These are phyloP conservation scores for Trapa bicornis DNA, from an alignment of 345 rosid species.

Conservation along the genomic window DNA sequence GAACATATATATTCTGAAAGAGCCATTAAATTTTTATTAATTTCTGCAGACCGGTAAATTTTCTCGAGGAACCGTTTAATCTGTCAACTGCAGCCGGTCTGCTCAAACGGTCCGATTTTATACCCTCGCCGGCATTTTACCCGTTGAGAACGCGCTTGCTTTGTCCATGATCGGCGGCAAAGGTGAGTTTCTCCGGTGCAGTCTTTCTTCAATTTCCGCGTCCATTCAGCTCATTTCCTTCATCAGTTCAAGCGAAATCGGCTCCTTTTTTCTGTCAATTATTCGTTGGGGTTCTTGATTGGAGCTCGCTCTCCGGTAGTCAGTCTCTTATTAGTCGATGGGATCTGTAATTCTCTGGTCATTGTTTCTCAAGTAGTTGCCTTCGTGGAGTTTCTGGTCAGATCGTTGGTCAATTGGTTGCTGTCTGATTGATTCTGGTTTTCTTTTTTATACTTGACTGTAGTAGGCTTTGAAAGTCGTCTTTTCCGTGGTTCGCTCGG, in stretches of 20 bases:
- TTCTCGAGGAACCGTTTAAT: no score
- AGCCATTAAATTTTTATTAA: no score
- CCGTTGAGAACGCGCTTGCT: neutral
- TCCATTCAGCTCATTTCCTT: no score
- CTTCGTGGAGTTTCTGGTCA: neutral
- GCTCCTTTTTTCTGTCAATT: no score
- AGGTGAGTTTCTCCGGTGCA: neutral
- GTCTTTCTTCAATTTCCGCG: neutral
- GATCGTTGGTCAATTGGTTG: neutral
- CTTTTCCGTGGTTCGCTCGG: neutral
- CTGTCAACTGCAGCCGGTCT: no score
- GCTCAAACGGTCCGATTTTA: neutral
- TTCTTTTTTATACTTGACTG: neutral
- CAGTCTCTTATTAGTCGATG: neutral
- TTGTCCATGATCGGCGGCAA: neutral
- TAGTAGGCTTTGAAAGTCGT: neutral
- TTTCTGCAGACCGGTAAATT: no score
- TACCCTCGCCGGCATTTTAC: neutral
- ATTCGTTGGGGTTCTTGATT: neutral
- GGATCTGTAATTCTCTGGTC: neutral
- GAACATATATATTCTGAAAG: no score
- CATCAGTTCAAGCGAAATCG: no score
- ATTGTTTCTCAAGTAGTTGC: neutral
- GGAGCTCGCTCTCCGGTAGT: neutral
- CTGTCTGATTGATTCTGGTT: neutral